Evolutionary conservation across 192 early-diverging fungal species (phyloP), one percentile per base, ranked within the genome.

Genomic region (Podila epigama): DNA sequence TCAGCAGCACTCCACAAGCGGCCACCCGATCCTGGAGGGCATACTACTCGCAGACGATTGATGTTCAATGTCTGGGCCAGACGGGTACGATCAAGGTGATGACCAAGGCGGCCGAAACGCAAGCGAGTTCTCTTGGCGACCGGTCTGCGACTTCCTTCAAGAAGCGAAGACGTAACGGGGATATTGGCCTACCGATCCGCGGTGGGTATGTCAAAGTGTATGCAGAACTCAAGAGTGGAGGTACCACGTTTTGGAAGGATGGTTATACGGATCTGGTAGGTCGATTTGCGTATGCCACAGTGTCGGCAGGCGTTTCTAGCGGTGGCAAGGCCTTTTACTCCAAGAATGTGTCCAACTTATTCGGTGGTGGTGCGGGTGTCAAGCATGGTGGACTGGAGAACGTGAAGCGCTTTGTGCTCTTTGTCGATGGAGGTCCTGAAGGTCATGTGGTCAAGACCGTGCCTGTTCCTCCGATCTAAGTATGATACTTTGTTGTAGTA

Each of bases 121-220:
- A 25, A 41, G 1, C 34, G 2, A 15, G 57, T 5, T 7, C 29
- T 39, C 4, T 15, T 20, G 12, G 51, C 18, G 15, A 29, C 25
- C 6, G 20, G 27, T 9, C 31, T 4, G 1, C 16, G n/a, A 31
- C 15, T 29, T 22, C 41, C 11, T 29, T 44, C 44, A 48, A 25
- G 44, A 48, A 48, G 44, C 44, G 44, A 18, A 48, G 25, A 15
- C 44, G 44, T 1, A 22, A 22, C 44, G n/a, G n/a, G n/a, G 44
- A 48, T 5, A 22, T 48, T 11, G 69, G 69, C 20, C 52, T 34
- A 11, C 68, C 82, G 28, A 60, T 82, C 41, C 65, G 75, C 15
- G 85, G 82, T 16, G 79, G 63, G 22, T 86, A 86, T 65, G 75
- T 86, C 22, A 86, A 86, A 52, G 82, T 84, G 1, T 86, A 86